Percentiles rank a stretch among this genome's conserved stretches.
phyloP scores from a whole-genome alignment of 2,329 filamentous ascomycete genomes.

The Colletotrichum sp. region DNA sequence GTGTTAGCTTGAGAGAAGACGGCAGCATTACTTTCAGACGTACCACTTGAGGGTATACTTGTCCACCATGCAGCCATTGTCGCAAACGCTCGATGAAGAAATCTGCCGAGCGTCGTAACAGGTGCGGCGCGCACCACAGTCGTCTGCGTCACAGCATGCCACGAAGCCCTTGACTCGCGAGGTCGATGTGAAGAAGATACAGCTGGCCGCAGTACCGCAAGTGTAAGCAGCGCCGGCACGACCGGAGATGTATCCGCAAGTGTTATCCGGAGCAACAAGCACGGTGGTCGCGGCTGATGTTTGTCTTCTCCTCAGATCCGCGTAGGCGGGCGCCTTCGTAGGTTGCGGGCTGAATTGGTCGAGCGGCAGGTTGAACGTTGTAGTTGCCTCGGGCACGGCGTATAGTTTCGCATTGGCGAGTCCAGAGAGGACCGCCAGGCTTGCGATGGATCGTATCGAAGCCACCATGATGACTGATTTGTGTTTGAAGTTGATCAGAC shows the following conservation, averaged over 20 bases:
- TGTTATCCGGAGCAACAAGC: conserved; percentile 54
- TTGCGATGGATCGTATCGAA: conserved; percentile 26
- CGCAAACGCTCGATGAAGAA: conserved; percentile 40
- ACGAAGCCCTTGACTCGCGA: conserved; percentile 36
- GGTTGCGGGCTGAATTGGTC: conserved; percentile 45
- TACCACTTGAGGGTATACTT: conserved; percentile 53
- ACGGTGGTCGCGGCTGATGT: conserved; percentile 35
- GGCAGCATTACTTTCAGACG: conserved; percentile 5
- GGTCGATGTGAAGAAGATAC: conserved; percentile 43
- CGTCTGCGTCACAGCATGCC: conserved; percentile 43
- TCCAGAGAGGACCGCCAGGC: conserved; percentile 31
- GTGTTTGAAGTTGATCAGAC: not conserved
- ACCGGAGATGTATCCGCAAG: conserved; percentile 54
- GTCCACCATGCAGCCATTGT: conserved; percentile 44
- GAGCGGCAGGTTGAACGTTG: conserved; percentile 32
- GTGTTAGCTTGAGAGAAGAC: conserved; percentile 20
- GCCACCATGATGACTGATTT: conserved; percentile 26
- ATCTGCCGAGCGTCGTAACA: conserved; percentile 46
- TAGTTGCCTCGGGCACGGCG: conserved; percentile 39
- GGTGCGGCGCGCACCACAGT: conserved; percentile 38
- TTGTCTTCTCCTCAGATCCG: conserved; percentile 37
- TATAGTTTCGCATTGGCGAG: conserved; percentile 39
- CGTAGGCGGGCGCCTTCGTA: conserved; percentile 41
- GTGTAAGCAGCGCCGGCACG: conserved; percentile 42
- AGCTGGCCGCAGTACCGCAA: conserved; percentile 39